Conservation (phyloP, 331 rosid species). For the Quercus phellos region DNA sequence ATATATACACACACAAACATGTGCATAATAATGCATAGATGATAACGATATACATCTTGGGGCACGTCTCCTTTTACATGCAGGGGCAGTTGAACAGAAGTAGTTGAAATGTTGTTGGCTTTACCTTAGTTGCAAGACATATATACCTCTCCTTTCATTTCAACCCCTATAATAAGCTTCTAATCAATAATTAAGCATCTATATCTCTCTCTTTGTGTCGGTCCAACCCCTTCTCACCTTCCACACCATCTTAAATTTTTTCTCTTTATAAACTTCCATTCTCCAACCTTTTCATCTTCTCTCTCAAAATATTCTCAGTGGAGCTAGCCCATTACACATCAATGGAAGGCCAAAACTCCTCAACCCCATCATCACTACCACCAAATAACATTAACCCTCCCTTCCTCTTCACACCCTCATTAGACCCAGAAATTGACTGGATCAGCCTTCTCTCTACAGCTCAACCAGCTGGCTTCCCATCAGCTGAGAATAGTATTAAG, state of each 20-base stretch:
- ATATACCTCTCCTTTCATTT: background rate
- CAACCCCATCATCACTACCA: slow-evolving; percentile 14
- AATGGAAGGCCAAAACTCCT: slow-evolving; percentile 42
- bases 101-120: slow-evolving; percentile 50
- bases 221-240: slow-evolving; percentile 61
- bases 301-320: background rate
- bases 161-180: background rate
- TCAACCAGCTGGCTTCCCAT: background rate
- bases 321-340: too few species aligned
- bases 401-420: slow-evolving; percentile 21
- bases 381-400: slow-evolving; percentile 25
- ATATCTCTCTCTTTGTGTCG: slow-evolving; percentile 23
- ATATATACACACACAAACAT: too few species aligned
- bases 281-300: slow-evolving; percentile 32
- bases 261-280: slow-evolving; percentile 26
- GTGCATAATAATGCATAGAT: slow-evolving; percentile 24
- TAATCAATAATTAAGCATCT: background rate
- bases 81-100: slow-evolving; percentile 47
- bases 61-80: slow-evolving; percentile 32
- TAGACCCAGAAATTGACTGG: slow-evolving; percentile 50
- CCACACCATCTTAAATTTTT: slow-evolving; percentile 22
- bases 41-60: slow-evolving; percentile 28
- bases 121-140: slow-evolving; percentile 3
- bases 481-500: slow-evolving; percentile 2
- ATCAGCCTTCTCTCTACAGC: slow-evolving; percentile 38